phyloP scores from a whole-genome alignment of 202 grass and related monocot genomes.

The Miscanthus sacchariflorus region DNA sequence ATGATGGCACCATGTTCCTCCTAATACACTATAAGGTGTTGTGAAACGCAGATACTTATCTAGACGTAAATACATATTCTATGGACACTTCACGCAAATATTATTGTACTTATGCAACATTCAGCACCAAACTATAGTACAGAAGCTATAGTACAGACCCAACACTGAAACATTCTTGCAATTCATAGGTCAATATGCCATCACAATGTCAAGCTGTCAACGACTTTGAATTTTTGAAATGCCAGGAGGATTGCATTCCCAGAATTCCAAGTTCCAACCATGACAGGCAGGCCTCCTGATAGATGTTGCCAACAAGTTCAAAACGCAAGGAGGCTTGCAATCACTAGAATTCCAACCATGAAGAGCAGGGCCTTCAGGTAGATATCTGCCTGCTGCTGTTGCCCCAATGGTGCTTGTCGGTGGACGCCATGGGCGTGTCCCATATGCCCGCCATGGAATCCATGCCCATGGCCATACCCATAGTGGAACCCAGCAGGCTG shows the following conservation, averaged over 20 bases:
- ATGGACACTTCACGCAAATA: slow-evolving; percentile 42
- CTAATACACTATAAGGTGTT: slow-evolving; percentile 27
- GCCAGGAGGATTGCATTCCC: slow-evolving; percentile 51
- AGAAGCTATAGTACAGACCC: slow-evolving; percentile 28
- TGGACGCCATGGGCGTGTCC: slow-evolving; percentile 51
- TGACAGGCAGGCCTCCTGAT: slow-evolving; percentile 46
- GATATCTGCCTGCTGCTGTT: slow-evolving; percentile 64
- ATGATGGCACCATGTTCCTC: slow-evolving; percentile 11
- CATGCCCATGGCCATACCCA: slow-evolving; percentile 61
- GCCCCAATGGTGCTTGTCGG: slow-evolving; percentile 47
- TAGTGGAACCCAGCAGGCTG: slow-evolving; percentile 63
- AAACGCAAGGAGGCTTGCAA: slow-evolving; percentile 60
- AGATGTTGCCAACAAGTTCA: slow-evolving; percentile 26
- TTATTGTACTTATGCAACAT: background rate
- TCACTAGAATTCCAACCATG: slow-evolving; percentile 53
- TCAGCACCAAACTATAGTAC: background rate
- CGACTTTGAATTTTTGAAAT: slow-evolving; percentile 6
- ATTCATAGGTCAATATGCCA: slow-evolving; percentile 11
- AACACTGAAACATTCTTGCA: background rate
- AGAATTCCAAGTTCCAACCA: slow-evolving; percentile 43
- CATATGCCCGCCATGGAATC: slow-evolving; percentile 60
- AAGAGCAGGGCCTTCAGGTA: slow-evolving; percentile 56
- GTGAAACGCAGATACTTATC: background rate
- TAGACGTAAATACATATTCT: slow-evolving; percentile 34
- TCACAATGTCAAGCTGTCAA: background rate